Conservation (phyloP, 2,329 filamentous ascomycete species). For the Aspergillus sclerotialis region DNA sequence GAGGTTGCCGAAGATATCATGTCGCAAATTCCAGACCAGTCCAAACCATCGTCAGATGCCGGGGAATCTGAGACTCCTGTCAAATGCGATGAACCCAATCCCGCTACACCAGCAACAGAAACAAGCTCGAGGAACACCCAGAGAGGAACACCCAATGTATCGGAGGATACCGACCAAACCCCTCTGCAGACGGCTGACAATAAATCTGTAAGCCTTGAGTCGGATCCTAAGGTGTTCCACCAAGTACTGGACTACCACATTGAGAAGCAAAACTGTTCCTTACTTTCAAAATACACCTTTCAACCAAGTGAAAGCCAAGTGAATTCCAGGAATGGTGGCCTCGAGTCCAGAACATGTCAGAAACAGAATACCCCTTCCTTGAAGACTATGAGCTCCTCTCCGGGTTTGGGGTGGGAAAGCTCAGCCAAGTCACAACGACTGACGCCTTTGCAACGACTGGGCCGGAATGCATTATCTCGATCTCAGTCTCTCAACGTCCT, state of each 20-base stretch:
- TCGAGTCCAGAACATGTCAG: slow-evolving; percentile 7
- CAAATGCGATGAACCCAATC: not conserved
- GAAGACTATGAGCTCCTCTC: not conserved
- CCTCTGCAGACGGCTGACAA: slow-evolving; percentile 1
- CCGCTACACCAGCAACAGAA: not conserved
- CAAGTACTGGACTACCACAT: slow-evolving; percentile 31
- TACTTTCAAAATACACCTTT: slow-evolving; percentile 32
- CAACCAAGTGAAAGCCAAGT: slow-evolving; percentile 9
- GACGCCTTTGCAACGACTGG: slow-evolving; percentile 36
- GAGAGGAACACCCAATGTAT: not conserved
- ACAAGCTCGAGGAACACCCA: not conserved
- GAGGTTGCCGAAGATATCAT: slow-evolving; percentile 46
- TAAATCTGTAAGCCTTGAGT: slow-evolving; percentile 9
- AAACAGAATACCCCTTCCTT: not conserved
- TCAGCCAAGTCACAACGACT: slow-evolving; percentile 15
- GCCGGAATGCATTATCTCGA: slow-evolving; percentile 31
- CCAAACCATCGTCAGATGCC: not conserved
- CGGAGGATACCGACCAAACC: not conserved
- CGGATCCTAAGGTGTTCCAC: slow-evolving; percentile 20
- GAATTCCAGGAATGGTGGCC: slow-evolving; percentile 1
- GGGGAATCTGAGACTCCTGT: not conserved
- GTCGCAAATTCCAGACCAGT: slow-evolving; percentile 36
- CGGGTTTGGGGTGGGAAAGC: slow-evolving; percentile 5
- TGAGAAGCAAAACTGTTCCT: slow-evolving; percentile 25
- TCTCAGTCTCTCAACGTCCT: slow-evolving; percentile 29